Evolutionary conservation across 2,329 filamentous ascomycete species (phyloP).

Genomic region (Orbilia quercus): DNA sequence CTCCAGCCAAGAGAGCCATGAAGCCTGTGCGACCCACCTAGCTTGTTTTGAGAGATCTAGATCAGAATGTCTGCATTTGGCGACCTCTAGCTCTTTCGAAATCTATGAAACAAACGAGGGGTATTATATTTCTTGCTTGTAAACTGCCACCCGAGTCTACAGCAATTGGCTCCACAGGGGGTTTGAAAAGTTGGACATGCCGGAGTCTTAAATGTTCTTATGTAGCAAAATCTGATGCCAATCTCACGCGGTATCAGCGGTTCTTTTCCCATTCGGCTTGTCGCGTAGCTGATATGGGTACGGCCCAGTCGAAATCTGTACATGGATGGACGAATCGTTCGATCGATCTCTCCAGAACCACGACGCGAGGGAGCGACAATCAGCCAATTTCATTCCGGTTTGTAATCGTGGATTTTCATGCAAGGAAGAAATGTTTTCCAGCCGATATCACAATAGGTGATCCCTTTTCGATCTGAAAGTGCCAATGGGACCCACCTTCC

Average conservation of each 20-base stretch:
- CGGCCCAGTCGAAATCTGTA: too few species aligned
- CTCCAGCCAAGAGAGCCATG: too few species aligned
- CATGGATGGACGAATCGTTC: too few species aligned
- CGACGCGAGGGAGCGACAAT: constrained; percentile 1
- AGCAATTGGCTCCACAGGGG: too few species aligned
- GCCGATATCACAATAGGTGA: background rate
- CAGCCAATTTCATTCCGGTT: constrained; percentile 23
- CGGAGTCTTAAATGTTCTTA: too few species aligned
- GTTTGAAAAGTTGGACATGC: too few species aligned
- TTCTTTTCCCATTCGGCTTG: constrained; percentile 1
- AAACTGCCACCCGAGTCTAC: too few species aligned
- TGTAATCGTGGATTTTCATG: constrained; percentile 11
- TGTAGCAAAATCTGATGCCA: too few species aligned
- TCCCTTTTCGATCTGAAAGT: background rate
- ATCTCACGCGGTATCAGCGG: background rate
- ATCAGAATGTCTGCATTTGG: constrained; percentile 7
- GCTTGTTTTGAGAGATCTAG: constrained; percentile 24
- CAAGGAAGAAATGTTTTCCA: background rate
- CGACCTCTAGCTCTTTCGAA: too few species aligned
- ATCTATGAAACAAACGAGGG: too few species aligned
- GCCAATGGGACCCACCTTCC: constrained; percentile 45
- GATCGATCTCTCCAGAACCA: constrained; percentile 31
- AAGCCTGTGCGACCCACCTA: constrained; percentile 34
- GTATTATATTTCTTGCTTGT: too few species aligned
- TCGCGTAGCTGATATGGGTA: too few species aligned